phyloP scores from a whole-genome alignment of 2,329 filamentous ascomycete genomes.

The Pseudocercospora fijiensis region DNA sequence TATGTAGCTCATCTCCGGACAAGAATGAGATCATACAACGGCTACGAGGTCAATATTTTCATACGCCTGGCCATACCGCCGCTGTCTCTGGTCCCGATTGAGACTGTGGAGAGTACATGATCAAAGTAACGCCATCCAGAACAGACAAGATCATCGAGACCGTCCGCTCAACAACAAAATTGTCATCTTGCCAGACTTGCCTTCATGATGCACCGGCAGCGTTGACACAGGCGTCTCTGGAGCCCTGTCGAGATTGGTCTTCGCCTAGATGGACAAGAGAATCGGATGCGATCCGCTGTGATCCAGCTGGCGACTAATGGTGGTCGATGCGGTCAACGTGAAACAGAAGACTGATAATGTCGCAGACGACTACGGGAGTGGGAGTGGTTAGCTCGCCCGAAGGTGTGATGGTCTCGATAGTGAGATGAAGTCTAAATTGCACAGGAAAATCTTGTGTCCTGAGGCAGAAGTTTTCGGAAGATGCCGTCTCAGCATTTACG shows the following conservation, averaged over 20 bases:
- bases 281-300: neutral
- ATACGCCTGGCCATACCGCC: neutral
- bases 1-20: neutral
- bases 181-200: slow-evolving; percentile 13
- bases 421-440: neutral
- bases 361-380: neutral
- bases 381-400: neutral
- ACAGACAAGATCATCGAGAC: slow-evolving; percentile 12
- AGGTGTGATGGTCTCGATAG: slow-evolving; percentile 4
- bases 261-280: neutral
- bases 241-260: neutral
- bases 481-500: neutral
- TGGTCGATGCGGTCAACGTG: slow-evolving; percentile 3
- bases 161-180: slow-evolving; percentile 2
- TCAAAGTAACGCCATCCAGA: slow-evolving; percentile 5
- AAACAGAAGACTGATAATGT: neutral
- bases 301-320: slow-evolving; percentile 1
- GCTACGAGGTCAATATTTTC: neutral
- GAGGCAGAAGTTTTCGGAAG: neutral
- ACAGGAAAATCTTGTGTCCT: neutral
- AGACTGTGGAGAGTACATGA: neutral
- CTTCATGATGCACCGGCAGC: neutral
- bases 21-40: neutral
- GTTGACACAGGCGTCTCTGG: slow-evolving; percentile 7
- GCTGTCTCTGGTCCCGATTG: neutral